Evolutionary conservation across 768 basidiomycete species (phyloP).

Genomic region (Russula lepida): DNA sequence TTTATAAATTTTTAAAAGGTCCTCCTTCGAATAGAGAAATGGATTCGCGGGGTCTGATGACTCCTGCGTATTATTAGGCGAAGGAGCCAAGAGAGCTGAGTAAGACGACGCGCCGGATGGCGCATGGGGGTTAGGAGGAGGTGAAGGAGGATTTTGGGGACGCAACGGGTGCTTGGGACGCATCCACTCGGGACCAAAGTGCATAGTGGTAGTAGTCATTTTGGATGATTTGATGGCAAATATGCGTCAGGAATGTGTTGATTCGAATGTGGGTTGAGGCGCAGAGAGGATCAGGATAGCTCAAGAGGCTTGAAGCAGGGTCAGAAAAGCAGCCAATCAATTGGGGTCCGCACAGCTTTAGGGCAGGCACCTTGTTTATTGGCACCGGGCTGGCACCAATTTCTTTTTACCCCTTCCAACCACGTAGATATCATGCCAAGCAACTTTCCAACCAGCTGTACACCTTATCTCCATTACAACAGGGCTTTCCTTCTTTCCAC

Average conservation of each 20-base stretch:
- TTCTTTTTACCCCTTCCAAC: not conserved
- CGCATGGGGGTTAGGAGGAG: constrained; percentile 35
- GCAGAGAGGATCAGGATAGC: not conserved
- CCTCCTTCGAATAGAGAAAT: constrained; percentile 84
- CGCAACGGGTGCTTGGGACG: constrained; percentile 61
- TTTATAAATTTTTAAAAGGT: constrained; percentile 74
- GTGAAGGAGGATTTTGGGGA: constrained; percentile 53
- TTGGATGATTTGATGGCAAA: constrained; percentile 20
- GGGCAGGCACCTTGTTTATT: constrained; percentile 11
- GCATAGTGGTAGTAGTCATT: constrained; percentile 64
- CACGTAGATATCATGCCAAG: not conserved
- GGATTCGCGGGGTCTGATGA: constrained; percentile 60
- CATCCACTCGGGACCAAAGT: constrained; percentile 94
- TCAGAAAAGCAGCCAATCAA: constrained; percentile 4
- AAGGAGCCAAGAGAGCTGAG: constrained; percentile 59
- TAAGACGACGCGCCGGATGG: constrained; percentile 53
- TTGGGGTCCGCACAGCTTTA: constrained; percentile 5
- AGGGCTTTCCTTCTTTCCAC: not conserved
- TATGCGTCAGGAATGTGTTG: not conserved
- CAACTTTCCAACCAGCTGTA: not conserved
- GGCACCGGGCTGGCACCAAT: not conserved
- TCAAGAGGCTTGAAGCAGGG: constrained; percentile 1
- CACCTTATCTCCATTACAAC: not conserved
- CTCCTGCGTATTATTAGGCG: constrained; percentile 42
- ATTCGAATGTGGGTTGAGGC: constrained; percentile 6